Evolutionary conservation across 345 rosid genomes (phyloP).

Genomic region (Carallia pectinifolia): DNA sequence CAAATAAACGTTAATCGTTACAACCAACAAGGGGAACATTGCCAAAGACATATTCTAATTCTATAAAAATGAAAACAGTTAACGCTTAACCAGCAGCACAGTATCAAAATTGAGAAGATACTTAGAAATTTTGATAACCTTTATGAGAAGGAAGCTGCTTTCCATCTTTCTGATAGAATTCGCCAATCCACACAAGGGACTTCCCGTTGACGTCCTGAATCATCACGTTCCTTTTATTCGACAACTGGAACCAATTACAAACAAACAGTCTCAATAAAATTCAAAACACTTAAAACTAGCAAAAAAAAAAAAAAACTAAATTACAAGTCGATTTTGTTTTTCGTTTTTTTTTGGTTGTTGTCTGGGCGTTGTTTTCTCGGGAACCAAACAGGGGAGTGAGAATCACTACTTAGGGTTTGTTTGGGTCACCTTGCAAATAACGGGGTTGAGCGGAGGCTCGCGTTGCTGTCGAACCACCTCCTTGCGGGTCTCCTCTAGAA

Average conservation of each 20-base stretch:
- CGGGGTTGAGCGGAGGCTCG: slow-evolving; percentile 30
- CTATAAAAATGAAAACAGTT: no score
- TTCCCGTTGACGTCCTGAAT: slow-evolving; percentile 48
- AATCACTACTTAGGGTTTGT: neutral
- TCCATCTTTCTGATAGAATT: slow-evolving; percentile 43
- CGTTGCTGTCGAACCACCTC: slow-evolving; percentile 12
- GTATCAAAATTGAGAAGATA: neutral
- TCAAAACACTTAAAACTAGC: neutral
- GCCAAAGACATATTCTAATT: no score
- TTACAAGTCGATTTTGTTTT: neutral
- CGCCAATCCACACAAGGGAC: slow-evolving; percentile 50
- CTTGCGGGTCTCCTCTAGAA: slow-evolving; percentile 10
- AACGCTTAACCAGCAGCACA: neutral
- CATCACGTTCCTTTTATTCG: slow-evolving; percentile 48
- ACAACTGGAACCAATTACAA: slow-evolving; percentile 45
- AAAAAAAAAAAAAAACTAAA: neutral
- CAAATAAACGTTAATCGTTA: no score
- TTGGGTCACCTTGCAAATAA: slow-evolving; percentile 54
- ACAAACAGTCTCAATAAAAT: neutral
- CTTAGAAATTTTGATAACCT: slow-evolving; percentile 36
- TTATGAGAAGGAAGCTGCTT: slow-evolving; percentile 40
- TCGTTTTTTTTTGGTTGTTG: no score
- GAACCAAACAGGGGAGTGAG: neutral
- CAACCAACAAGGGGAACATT: no score
- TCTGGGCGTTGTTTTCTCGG: neutral